Evolutionary conservation across 768 basidiomycete species (phyloP), one percentile per base, ranked within the genome.

Genomic region (Lentinula sp.): DNA sequence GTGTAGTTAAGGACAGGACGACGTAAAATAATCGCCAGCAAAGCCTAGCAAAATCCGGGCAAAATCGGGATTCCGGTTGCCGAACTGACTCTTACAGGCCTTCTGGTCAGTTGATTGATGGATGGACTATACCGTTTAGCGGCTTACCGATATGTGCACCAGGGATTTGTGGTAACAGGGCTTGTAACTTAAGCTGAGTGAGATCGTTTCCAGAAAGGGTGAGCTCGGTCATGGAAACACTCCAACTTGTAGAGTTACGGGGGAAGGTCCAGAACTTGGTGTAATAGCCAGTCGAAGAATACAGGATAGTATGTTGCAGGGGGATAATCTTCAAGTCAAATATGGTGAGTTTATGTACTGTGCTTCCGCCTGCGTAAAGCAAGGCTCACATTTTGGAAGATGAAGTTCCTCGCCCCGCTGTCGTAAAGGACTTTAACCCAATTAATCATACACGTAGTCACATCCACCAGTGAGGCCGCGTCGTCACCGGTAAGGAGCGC

Each of bases 301-400:
- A 87, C 5, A 85, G 65, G 10, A 78, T 75, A 4, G 78, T 75
- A 7, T 70, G 70, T 58, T 86, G 73, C 37, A 87, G 73, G 4
- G 84, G 85, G 52, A 85, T 77, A 74, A 87, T 84, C 84, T 85
- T 63, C 8, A 48, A n/a, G 15, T 13, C 52, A 54, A 39, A 8
- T 49, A 18, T 10, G 37, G 31, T 59, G 46, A 45, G 9, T 3
- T 53, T 32, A 18, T 9, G 6, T 32, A 15, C 16, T 34, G 11
- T 18, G 18, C n/a, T 35, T 37, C 9, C 39, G 46, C 5, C 10
- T 9, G 40, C 43, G 11, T 23, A 52, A 46, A 18, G 46, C n/a
- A 60, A 32, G 21, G 66, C 83, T 70, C 62, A 86, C 87, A 64
- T 87, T 88, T 63, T 86, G 84, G 74, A 88, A 84, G 54, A 88